phyloP scores from a whole-genome alignment of 768 basidiomycete genomes.

The Serpula lacrymans region DNA sequence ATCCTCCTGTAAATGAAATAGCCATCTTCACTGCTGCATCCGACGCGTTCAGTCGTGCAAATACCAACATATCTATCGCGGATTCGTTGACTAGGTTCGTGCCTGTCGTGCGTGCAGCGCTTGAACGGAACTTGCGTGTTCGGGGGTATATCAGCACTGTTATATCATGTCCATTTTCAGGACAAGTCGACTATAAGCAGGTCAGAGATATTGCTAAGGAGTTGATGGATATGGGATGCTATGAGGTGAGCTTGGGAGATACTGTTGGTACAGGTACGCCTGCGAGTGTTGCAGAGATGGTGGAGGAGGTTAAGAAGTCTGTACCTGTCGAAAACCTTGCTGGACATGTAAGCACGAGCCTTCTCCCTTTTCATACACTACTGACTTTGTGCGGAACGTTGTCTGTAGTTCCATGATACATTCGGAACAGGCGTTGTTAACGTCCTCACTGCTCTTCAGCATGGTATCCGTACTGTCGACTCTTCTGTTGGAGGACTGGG shows the following conservation, averaged over 20 bases:
- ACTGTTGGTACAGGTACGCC: slow-evolving; percentile 89
- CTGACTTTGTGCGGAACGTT: slow-evolving; percentile 40
- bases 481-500: slow-evolving; percentile 87
- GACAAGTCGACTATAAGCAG: slow-evolving; percentile 56
- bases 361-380: neutral
- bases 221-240: slow-evolving; percentile 87
- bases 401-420: slow-evolving; percentile 82
- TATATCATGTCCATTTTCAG: slow-evolving; percentile 85
- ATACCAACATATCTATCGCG: slow-evolving; percentile 71
- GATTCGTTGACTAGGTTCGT: slow-evolving; percentile 67
- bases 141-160: slow-evolving; percentile 86
- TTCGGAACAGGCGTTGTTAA: slow-evolving; percentile 82
- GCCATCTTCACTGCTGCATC: slow-evolving; percentile 88
- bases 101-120: slow-evolving; percentile 59
- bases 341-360: slow-evolving; percentile 41
- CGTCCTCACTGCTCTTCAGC: slow-evolving; percentile 62
- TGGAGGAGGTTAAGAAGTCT: slow-evolving; percentile 63
- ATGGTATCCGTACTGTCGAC: slow-evolving; percentile 81
- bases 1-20: slow-evolving; percentile 73
- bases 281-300: slow-evolving; percentile 56
- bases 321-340: slow-evolving; percentile 70
- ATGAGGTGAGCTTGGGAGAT: slow-evolving; percentile 89
- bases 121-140: slow-evolving; percentile 61
- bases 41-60: slow-evolving; percentile 81
- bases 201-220: slow-evolving; percentile 71